Percentiles rank a stretch among this genome's conserved stretches.
Conservation (phyloP, 1,139 yeast species). For the Kurtzmaniella quercitrusa region DNA sequence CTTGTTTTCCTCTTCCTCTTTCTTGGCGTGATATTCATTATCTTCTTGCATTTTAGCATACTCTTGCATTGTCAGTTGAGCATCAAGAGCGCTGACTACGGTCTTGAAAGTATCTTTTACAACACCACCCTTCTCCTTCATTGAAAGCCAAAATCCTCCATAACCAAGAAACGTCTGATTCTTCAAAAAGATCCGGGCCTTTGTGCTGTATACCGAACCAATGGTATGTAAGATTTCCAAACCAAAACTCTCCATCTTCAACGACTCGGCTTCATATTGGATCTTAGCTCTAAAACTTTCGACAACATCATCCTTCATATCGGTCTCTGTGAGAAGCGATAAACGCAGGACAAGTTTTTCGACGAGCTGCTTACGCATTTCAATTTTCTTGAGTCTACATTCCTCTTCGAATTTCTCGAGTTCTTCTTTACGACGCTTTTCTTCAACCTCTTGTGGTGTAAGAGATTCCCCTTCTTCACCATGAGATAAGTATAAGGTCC, state of each 20-base stretch:
- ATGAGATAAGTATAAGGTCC: neutral
- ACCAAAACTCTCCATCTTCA: constrained; percentile 94
- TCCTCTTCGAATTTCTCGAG: constrained; percentile 78
- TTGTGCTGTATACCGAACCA: constrained; percentile 72
- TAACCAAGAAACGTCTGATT: constrained; percentile 74
- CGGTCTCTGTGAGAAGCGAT: constrained; percentile 81
- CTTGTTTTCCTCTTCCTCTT: constrained; percentile 30
- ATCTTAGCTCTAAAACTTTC: constrained; percentile 68
- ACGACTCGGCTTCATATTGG: constrained; percentile 77
- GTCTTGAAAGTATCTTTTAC: constrained; percentile 84
- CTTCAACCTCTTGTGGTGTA: constrained; percentile 40
- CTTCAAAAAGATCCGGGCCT: constrained; percentile 55
- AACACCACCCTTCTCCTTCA: constrained; percentile 84
- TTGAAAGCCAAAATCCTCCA: constrained; percentile 78
- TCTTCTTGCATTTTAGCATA: constrained; percentile 65
- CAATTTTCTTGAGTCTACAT: constrained; percentile 64
- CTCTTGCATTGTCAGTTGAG: constrained; percentile 84
- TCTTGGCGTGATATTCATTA: constrained; percentile 45
- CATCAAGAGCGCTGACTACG: constrained; percentile 82
- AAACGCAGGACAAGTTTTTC: constrained; percentile 62
- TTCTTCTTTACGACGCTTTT: constrained; percentile 53
- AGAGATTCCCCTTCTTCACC: constrained; percentile 3
- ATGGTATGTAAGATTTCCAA: constrained; percentile 83
- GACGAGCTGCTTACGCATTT: constrained; percentile 63
- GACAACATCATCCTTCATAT: constrained; percentile 64